Evolutionary conservation across 176 grass and related monocot genomes (phyloP).

Genomic region (Musa itinerans): DNA sequence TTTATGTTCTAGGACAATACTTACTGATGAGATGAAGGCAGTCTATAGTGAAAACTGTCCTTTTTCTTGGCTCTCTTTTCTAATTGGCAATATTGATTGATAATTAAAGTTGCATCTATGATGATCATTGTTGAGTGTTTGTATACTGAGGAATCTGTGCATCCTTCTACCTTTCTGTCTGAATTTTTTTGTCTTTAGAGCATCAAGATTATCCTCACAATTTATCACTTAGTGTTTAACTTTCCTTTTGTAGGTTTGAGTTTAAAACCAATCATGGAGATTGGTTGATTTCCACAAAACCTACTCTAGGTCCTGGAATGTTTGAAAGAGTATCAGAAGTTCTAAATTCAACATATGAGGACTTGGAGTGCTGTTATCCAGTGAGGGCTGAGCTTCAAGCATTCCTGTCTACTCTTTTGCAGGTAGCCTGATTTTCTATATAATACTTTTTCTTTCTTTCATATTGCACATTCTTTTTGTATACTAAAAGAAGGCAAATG

Average conservation of each 20-base stretch:
- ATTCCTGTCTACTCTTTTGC: slow-evolving; percentile 40
- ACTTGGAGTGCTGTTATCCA: slow-evolving; percentile 33
- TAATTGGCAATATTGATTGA: neutral
- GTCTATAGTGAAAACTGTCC: neutral
- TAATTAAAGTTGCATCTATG: too few relatives aligned
- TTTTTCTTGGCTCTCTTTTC: neutral
- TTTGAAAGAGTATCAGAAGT: slow-evolving; percentile 51
- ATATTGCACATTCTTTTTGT: neutral
- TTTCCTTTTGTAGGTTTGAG: slow-evolving; percentile 41
- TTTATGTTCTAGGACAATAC: too few relatives aligned
- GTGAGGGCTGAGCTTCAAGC: slow-evolving; percentile 47
- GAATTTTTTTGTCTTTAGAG: neutral
- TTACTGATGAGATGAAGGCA: too few relatives aligned
- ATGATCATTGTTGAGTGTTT: neutral
- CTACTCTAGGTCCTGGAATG: slow-evolving; percentile 63
- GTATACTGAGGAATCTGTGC: neutral
- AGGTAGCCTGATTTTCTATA: slow-evolving; percentile 25
- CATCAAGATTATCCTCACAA: neutral
- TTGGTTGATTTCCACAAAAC: slow-evolving; percentile 57
- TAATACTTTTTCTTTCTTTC: neutral
- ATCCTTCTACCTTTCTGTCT: neutral
- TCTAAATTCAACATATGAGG: slow-evolving; percentile 32
- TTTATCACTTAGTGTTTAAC: neutral
- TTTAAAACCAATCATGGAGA: slow-evolving; percentile 79
- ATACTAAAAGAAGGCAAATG: neutral